phyloP scores from a whole-genome alignment of 1,284 basidiomycete species.

The Ceratobasidium sp. region DNA sequence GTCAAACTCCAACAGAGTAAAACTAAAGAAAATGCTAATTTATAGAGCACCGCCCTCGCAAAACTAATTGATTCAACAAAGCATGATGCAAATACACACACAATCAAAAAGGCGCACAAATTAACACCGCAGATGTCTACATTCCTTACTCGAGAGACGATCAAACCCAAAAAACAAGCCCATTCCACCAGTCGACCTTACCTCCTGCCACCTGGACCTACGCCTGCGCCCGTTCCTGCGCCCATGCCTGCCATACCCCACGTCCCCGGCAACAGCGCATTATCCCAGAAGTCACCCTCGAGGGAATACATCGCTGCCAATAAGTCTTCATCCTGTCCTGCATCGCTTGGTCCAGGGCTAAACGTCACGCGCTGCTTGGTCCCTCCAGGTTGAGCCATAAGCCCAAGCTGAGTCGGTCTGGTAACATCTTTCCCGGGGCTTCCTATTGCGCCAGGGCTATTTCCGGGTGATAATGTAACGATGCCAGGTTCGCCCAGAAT shows the following conservation, averaged over 20 bases:
- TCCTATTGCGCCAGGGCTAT: background rate
- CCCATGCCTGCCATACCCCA: conserved; percentile 20
- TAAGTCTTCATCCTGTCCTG: conserved; percentile 13
- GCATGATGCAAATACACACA: background rate
- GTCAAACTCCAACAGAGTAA: too few species aligned
- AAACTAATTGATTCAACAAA: too few species aligned
- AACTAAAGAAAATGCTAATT: too few species aligned
- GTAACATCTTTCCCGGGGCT: background rate
- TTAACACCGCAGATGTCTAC: background rate
- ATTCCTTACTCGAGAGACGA: background rate
- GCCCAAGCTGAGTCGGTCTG: background rate
- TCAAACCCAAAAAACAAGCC: too few species aligned
- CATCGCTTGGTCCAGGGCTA: conserved; percentile 15
- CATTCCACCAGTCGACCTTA: background rate
- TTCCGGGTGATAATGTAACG: too few species aligned
- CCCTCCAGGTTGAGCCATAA: background rate
- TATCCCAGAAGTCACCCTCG: conserved; percentile 36
- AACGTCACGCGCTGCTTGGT: conserved; percentile 1
- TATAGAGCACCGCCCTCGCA: too few species aligned
- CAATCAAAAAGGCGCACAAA: background rate
- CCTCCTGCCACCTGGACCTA: too few species aligned
- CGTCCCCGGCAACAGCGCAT: conserved; percentile 38
- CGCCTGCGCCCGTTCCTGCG: background rate
- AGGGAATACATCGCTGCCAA: conserved; percentile 38
- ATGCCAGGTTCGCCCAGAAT: background rate